A percentile compares a stretch with the other conserved stretches of the same genome.
Evolutionary conservation across 2,329 filamentous ascomycete species (phyloP).

Genomic region (Zasmidium cellare): DNA sequence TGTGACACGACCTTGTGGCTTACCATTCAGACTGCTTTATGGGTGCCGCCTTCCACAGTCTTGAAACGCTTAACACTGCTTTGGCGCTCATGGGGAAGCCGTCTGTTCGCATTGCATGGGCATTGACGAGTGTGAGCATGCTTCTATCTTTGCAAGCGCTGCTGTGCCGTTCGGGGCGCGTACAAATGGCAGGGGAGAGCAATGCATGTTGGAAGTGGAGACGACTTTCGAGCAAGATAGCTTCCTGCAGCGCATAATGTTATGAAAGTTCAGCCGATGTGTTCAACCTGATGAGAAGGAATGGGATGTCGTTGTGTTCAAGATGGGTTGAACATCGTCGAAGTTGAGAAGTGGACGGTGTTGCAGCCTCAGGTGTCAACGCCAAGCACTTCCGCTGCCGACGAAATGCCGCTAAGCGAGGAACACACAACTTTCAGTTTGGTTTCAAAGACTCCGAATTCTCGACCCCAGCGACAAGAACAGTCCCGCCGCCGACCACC

Average conservation of each 20-base stretch:
- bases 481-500: slow-evolving; percentile 10
- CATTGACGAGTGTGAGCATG: not conserved
- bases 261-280: too few species aligned
- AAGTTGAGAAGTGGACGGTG: not conserved
- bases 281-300: too few species aligned
- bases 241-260: too few species aligned
- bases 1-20: slow-evolving; percentile 9
- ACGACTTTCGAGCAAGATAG: too few species aligned
- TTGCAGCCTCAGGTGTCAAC: not conserved
- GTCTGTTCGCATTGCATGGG: not conserved
- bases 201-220: not conserved
- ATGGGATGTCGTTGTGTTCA: too few species aligned
- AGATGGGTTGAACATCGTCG: too few species aligned
- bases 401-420: not conserved
- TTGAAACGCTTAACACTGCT: slow-evolving; percentile 15
- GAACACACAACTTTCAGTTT: not conserved
- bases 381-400: not conserved
- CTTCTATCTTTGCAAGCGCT: slow-evolving; percentile 11
- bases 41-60: not conserved
- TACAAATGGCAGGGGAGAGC: not conserved
- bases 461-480: slow-evolving; percentile 3
- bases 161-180: slow-evolving; percentile 20
- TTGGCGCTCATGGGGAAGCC: slow-evolving; percentile 10
- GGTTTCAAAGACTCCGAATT: not conserved
- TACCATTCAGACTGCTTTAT: slow-evolving; percentile 17